Conservation (phyloP, 805 yeast genomes). For the Brettanomyces sp. region DNA sequence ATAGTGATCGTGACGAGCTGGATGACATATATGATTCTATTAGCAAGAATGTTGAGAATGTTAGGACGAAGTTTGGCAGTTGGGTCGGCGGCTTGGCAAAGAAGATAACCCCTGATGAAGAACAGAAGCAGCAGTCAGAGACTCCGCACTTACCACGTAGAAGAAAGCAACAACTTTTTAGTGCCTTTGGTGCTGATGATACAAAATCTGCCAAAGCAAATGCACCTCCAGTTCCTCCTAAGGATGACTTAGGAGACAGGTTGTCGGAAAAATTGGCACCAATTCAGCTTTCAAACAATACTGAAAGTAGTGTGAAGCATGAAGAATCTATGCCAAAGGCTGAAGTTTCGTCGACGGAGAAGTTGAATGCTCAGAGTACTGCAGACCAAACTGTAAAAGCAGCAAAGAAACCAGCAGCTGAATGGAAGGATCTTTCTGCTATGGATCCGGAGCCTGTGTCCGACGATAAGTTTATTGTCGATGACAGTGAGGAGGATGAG, state of each 20-base stretch:
- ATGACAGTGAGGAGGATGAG: conserved; percentile 38
- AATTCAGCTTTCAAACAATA: conserved; percentile 16
- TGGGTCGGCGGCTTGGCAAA: conserved; percentile 70
- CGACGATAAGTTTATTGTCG: conserved; percentile 42
- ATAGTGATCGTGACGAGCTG: conserved; percentile 28
- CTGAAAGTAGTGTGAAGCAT: conserved; percentile 4
- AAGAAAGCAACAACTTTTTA: conserved; percentile 16
- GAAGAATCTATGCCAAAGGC: conserved; percentile 14
- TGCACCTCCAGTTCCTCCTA: not conserved
- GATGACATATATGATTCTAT: conserved; percentile 50
- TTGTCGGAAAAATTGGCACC: conserved; percentile 6
- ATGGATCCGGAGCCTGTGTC: conserved; percentile 31
- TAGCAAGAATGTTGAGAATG: conserved; percentile 70
- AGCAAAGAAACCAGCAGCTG: not conserved
- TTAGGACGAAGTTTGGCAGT: conserved; percentile 61
- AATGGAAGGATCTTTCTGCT: conserved; percentile 18
- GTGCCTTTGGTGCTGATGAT: conserved; percentile 19
- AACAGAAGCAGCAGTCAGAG: not conserved
- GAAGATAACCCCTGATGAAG: conserved; percentile 24
- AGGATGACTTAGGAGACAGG: not conserved
- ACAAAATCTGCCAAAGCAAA: not conserved
- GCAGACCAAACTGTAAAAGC: not conserved
- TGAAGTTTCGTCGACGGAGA: conserved; percentile 8
- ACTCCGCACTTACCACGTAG: conserved; percentile 2
- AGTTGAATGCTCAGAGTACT: conserved; percentile 1